Percentiles rank a stretch among this genome's conserved stretches.
Evolutionary conservation across 2,329 filamentous ascomycete genomes (phyloP).

Genomic region (Fusarium sacchari): DNA sequence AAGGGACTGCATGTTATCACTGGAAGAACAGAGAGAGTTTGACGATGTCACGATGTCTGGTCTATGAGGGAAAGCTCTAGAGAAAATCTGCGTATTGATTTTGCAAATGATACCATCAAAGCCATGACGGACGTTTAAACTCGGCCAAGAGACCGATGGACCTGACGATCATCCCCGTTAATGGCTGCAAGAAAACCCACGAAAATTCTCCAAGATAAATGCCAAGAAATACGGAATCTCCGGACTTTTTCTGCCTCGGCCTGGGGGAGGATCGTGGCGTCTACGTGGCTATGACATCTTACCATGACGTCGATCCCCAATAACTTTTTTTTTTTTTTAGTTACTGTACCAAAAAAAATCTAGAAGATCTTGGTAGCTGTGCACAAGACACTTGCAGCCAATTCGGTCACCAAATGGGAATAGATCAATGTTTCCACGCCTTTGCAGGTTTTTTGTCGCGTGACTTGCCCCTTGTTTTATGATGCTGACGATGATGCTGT

Average conservation of each 20-base stretch:
- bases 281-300: conserved; percentile 4
- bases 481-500: conserved; percentile 6
- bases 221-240: conserved; percentile 14
- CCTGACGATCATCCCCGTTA: conserved; percentile 15
- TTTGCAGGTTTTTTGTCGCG: conserved; percentile 34
- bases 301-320: conserved; percentile 24
- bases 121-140: background rate
- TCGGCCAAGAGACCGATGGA: conserved; percentile 34
- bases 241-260: conserved; percentile 15
- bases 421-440: conserved; percentile 18
- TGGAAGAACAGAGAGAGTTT: background rate
- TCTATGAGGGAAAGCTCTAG: too few relatives aligned
- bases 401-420: conserved; percentile 40
- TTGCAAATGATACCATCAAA: background rate
- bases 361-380: conserved; percentile 23
- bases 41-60: background rate
- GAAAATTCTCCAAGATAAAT: background rate
- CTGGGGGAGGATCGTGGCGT: background rate
- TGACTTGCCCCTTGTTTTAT: conserved; percentile 33
- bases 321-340: background rate
- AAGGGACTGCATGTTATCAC: conserved; percentile 7
- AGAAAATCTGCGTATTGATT: background rate
- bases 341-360: background rate
- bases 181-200: background rate
- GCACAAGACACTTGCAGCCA: conserved; percentile 40